Percentiles rank a stretch among this genome's conserved stretches.
phyloP scores from a whole-genome alignment of 2,329 filamentous ascomycete species.

The Allantophomopsis lycopodina region DNA sequence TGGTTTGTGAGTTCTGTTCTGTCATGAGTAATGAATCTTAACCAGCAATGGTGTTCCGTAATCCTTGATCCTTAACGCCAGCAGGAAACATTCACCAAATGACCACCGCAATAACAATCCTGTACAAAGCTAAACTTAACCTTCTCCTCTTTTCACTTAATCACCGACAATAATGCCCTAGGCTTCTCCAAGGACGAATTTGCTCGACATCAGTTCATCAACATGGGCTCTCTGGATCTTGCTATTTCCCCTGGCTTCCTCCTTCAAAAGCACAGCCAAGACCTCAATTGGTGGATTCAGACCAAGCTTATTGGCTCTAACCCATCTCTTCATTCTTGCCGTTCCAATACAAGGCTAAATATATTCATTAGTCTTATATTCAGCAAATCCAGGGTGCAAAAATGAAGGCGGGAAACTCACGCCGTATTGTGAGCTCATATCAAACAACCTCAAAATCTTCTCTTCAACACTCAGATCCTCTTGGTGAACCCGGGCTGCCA shows the following conservation, averaged over 20 bases:
- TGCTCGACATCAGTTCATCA: constrained; percentile 46
- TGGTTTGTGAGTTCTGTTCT: no score
- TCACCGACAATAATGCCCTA: background rate
- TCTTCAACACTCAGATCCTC: constrained; percentile 57
- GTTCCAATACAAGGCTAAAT: constrained; percentile 81
- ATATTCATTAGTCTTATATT: background rate
- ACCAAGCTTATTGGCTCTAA: constrained; percentile 67
- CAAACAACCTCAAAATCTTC: constrained; percentile 84
- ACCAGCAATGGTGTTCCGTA: no score
- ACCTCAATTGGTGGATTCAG: constrained; percentile 86
- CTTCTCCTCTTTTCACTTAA: no score
- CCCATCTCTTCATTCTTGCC: constrained; percentile 70
- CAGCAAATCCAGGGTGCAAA: background rate
- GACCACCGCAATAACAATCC: no score
- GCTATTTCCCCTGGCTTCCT: constrained; percentile 41
- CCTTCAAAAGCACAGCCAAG: constrained; percentile 67
- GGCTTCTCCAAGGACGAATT: constrained; percentile 20
- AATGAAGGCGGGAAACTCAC: constrained; percentile 30
- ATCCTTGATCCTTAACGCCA: no score
- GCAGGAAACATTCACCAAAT: no score
- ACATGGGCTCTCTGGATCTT: constrained; percentile 57
- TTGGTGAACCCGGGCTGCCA: constrained; percentile 65
- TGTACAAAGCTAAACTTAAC: no score
- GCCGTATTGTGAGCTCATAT: constrained; percentile 82
- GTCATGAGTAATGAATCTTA: no score